A percentile compares a stretch with the other conserved stretches of the same genome.
These are phyloP conservation scores for Stephanodiscus triporus DNA, from an alignment of 108 stramenopile genomes.

Conservation along the genomic window DNA sequence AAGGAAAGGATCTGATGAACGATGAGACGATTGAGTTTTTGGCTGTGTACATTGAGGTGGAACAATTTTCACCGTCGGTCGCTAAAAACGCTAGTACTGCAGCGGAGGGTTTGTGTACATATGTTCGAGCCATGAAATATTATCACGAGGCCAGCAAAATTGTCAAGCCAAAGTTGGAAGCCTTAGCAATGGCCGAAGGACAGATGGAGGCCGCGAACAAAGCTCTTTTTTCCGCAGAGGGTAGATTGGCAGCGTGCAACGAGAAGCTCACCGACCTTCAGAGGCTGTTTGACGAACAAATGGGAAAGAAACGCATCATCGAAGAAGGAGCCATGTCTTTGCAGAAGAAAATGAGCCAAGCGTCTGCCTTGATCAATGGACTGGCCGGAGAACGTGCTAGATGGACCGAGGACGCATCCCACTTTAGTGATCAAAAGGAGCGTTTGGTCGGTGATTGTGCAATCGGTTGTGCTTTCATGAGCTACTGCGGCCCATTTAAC, in stretches of 20 bases:
- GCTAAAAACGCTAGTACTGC: constrained; percentile 89
- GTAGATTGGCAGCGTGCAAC: constrained; percentile 65
- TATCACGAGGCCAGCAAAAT: constrained; percentile 93
- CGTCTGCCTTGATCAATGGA: constrained; percentile 83
- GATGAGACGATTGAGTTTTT: constrained; percentile 93
- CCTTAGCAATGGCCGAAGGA: constrained; percentile 78
- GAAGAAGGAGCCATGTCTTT: constrained; percentile 82
- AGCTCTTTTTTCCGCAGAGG: constrained; percentile 77
- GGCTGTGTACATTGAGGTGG: constrained; percentile 82
- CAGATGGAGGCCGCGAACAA: constrained; percentile 88
- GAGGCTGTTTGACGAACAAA: constrained; percentile 82
- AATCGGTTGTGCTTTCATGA: constrained; percentile 87
- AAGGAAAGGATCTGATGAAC: constrained; percentile 86
- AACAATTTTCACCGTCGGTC: constrained; percentile 67
- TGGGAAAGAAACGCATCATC: constrained; percentile 71
- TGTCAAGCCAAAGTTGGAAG: constrained; percentile 95
- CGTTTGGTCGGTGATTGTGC: constrained; percentile 91
- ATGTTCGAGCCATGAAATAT: constrained; percentile 88
- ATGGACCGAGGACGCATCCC: constrained; percentile 91
- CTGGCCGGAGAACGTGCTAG: constrained; percentile 83
- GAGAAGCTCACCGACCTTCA: constrained; percentile 77
- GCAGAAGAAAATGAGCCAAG: constrained; percentile 90
- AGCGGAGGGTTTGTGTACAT: constrained; percentile 90
- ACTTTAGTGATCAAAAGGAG: constrained; percentile 82
- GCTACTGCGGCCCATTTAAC: constrained; percentile 93